These are phyloP conservation scores for Nephelium lappaceum DNA, from an alignment of 345 rosid species.

Conservation along the genomic window DNA sequence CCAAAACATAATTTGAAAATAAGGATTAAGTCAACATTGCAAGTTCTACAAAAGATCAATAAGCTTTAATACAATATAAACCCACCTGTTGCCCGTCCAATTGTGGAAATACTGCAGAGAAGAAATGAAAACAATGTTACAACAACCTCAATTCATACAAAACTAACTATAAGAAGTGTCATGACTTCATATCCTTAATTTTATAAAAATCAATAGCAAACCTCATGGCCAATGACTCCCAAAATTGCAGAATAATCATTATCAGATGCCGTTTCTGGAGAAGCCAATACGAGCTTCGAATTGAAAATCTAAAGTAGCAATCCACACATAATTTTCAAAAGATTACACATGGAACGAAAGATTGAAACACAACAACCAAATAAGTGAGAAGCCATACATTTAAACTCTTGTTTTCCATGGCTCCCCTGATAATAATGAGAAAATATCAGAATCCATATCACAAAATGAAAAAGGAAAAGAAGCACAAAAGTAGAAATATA, in stretches of 20 bases:
- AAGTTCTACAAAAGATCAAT: not conserved
- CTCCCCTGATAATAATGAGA: conserved; percentile 73
- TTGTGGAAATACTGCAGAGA: conserved; percentile 95
- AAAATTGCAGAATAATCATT: conserved; percentile 94
- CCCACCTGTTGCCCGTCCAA: conserved; percentile 99
- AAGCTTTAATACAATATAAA: conserved; percentile 8
- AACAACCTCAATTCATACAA: conserved; percentile 9
- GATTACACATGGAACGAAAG: not conserved
- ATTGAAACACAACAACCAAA: not conserved
- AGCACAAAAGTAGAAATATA: not conserved
- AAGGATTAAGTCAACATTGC: not conserved
- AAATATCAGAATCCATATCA: conserved; percentile 8
- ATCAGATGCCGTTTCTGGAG: conserved; percentile 97
- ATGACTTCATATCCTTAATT: not conserved
- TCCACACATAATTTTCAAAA: conserved; percentile 21
- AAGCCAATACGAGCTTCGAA: conserved; percentile 97
- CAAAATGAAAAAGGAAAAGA: not conserved
- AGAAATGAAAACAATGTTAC: conserved; percentile 29
- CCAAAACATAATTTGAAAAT: conserved; percentile 4
- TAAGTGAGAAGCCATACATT: conserved; percentile 55
- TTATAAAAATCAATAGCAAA: conserved; percentile 33
- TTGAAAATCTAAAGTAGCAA: conserved; percentile 73
- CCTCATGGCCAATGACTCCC: conserved; percentile 99
- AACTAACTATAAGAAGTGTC: not conserved
- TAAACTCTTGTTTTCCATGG: conserved; percentile 99